Evolutionary conservation across 257 asterid species (phyloP).

Genomic region (Anisodus acutangulus): DNA sequence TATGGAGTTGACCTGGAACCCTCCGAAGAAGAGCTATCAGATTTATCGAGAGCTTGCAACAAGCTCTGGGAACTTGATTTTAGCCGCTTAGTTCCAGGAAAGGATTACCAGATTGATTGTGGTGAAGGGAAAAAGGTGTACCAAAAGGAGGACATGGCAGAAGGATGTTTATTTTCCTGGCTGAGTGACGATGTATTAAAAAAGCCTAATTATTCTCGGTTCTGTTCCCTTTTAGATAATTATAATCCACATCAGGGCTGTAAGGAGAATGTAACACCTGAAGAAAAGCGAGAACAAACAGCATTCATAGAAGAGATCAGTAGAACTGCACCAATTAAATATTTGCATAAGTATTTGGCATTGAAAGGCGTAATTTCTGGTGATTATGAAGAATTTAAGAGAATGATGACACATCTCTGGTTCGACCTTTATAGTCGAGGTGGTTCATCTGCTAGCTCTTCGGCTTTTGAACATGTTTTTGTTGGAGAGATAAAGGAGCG

Average conservation of each 20-base stretch:
- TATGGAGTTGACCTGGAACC: constrained; percentile 54
- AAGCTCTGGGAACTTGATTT: constrained; percentile 88
- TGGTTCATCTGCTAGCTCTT: constrained; percentile 80
- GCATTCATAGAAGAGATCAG: constrained; percentile 94
- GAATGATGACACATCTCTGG: constrained; percentile 72
- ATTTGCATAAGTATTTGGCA: constrained; percentile 72
- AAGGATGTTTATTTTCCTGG: constrained; percentile 80
- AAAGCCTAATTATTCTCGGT: constrained; percentile 77
- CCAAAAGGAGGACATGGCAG: constrained; percentile 77
- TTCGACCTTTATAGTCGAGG: constrained; percentile 89
- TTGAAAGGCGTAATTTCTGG: constrained; percentile 59
- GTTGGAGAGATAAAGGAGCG: constrained; percentile 92
- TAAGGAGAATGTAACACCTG: constrained; percentile 77
- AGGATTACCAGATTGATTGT: constrained; percentile 76
- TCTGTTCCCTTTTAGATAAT: constrained; percentile 90
- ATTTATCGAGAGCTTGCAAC: constrained; percentile 69
- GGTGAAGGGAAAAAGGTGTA: constrained; percentile 91
- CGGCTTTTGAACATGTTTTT: constrained; percentile 98
- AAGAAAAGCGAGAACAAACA: constrained; percentile 81
- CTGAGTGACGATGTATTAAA: constrained; percentile 63
- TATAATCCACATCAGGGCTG: constrained; percentile 84
- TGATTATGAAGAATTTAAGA: constrained; percentile 66
- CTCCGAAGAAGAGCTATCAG: constrained; percentile 66
- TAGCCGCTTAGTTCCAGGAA: constrained; percentile 79
- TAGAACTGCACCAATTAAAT: constrained; percentile 87